A percentile compares a stretch with the other conserved stretches of the same genome.
Conservation (phyloP, 2,329 filamentous ascomycete species). For the Purpureocillium takamizusanense region DNA sequence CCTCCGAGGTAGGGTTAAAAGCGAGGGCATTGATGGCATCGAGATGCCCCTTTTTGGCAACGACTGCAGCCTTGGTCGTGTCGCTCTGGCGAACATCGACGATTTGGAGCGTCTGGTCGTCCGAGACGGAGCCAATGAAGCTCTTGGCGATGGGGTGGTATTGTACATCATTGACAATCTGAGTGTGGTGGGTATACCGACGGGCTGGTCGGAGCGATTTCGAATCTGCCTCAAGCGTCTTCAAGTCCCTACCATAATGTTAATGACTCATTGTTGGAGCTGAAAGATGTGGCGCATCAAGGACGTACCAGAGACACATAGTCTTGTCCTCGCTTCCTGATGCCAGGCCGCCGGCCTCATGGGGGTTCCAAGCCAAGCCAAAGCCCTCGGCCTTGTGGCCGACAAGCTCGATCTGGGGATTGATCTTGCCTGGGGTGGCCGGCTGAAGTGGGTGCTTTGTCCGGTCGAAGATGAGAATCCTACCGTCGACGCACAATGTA, state of each 20-base stretch:
- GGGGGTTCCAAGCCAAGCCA: conserved; percentile 86
- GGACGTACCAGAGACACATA: conserved; percentile 73
- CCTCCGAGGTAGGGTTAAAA: conserved; percentile 89
- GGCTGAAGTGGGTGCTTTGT: conserved; percentile 84
- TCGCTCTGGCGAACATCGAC: conserved; percentile 70
- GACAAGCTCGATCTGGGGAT: conserved; percentile 73
- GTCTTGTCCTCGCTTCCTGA: conserved; percentile 90
- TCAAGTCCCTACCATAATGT: conserved; percentile 59
- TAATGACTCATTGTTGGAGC: neutral
- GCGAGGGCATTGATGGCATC: conserved; percentile 95
- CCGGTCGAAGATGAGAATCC: conserved; percentile 87
- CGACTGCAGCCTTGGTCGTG: conserved; percentile 57
- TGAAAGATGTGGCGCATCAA: too few relatives aligned
- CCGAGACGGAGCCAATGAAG: conserved; percentile 87
- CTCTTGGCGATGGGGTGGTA: conserved; percentile 80
- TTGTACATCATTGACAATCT: conserved; percentile 95
- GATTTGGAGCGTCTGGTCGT: conserved; percentile 88
- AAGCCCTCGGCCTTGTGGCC: conserved; percentile 89
- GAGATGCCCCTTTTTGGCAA: conserved; percentile 65
- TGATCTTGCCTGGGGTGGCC: conserved; percentile 51
- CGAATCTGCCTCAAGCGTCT: conserved; percentile 60
- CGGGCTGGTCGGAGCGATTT: conserved; percentile 62
- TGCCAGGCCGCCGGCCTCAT: conserved; percentile 69
- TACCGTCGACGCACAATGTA: conserved; percentile 80
- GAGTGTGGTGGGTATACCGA: conserved; percentile 78